Conservation (phyloP, 1,284 basidiomycete species). For the Leccinum solheimii region DNA sequence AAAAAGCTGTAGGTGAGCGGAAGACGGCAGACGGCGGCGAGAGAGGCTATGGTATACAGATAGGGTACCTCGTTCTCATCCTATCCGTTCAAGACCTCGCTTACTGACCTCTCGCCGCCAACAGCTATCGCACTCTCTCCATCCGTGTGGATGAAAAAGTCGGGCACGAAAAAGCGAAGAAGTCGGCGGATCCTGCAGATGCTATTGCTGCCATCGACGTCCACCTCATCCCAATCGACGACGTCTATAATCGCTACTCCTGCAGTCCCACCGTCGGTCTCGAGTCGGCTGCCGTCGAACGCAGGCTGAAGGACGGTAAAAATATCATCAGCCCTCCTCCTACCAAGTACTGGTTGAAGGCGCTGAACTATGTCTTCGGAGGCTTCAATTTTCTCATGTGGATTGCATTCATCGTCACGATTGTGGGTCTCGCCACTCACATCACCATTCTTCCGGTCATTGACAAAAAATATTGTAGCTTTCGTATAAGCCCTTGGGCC, state of each 20-base stretch:
- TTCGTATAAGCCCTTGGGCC: conserved; percentile 49
- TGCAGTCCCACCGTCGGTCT: conserved; percentile 46
- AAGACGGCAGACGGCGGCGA: conserved; percentile 16
- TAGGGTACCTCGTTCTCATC: conserved; percentile 15
- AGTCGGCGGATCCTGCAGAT: conserved; percentile 36
- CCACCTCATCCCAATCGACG: conserved; percentile 43
- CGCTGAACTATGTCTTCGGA: conserved; percentile 52
- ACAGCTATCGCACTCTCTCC: conserved; percentile 45
- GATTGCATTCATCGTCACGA: conserved; percentile 49
- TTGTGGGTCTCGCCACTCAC: conserved; percentile 32
- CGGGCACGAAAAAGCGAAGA: conserved; percentile 14
- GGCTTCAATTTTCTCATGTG: conserved; percentile 56
- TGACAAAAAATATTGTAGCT: conserved; percentile 32
- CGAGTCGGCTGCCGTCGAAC: conserved; percentile 42
- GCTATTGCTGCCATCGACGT: conserved; percentile 48
- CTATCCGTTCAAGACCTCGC: neutral
- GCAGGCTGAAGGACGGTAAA: conserved; percentile 44
- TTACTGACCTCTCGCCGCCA: neutral
- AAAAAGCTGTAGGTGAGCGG: conserved; percentile 13
- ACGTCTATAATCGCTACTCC: conserved; percentile 46
- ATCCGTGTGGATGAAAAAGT: conserved; percentile 41
- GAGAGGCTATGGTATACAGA: conserved; percentile 34
- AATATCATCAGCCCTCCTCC: conserved; percentile 52
- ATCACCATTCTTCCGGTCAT: conserved; percentile 2
- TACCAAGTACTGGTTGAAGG: conserved; percentile 48